phyloP scores from a whole-genome alignment of 768 basidiomycete species.

The Lyophyllum atratum region DNA sequence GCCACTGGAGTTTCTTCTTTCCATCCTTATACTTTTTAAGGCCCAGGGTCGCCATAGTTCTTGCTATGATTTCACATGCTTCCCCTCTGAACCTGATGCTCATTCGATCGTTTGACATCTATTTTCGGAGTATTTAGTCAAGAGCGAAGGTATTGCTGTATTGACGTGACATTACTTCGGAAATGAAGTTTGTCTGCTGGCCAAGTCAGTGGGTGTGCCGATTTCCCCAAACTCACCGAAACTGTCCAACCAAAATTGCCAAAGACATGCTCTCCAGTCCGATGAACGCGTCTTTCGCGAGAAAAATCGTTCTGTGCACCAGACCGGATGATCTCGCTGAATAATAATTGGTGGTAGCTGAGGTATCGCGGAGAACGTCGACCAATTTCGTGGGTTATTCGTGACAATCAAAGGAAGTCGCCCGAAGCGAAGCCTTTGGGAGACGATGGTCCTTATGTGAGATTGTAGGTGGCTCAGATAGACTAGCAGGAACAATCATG shows the following conservation, averaged over 20 bases:
- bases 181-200: not conserved
- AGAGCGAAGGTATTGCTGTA: not conserved
- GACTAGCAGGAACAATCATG: conserved; percentile 52
- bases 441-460: conserved; percentile 16
- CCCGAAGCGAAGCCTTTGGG: conserved; percentile 5
- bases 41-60: conserved; percentile 39
- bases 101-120: conserved; percentile 32
- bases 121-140: not conserved
- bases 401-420: conserved; percentile 23
- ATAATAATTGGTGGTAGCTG: conserved; percentile 47
- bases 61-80: conserved; percentile 50
- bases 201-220: conserved; percentile 19
- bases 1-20: conserved; percentile 51
- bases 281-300: conserved; percentile 41
- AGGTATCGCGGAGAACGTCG: conserved; percentile 37
- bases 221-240: conserved; percentile 40
- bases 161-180: conserved; percentile 5
- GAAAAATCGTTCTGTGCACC: conserved; percentile 65
- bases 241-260: conserved; percentile 62
- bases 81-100: conserved; percentile 52
- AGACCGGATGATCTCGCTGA: conserved; percentile 46
- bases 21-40: conserved; percentile 33
- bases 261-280: conserved; percentile 69
- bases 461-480: conserved; percentile 27
- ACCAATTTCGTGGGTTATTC: conserved; percentile 22